A percentile compares a stretch with the other conserved stretches of the same genome.
Evolutionary conservation across 257 asterid species (phyloP).

Genomic region (Handroanthus guayacan): DNA sequence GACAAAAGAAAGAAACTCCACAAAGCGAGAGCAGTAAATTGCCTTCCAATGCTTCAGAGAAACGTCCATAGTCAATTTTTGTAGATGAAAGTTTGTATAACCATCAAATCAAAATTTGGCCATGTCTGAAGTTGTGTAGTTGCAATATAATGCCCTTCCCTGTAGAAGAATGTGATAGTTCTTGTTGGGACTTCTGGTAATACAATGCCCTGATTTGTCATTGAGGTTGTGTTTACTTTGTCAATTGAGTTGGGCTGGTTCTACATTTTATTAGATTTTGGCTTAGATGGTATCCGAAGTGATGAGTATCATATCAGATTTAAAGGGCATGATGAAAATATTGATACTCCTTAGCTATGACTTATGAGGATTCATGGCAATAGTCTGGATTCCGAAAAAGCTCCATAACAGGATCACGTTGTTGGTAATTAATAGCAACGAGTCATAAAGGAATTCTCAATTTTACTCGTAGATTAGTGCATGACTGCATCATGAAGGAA

Average conservation of each 20-base stretch:
- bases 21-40: conserved; percentile 46
- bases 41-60: conserved; percentile 51
- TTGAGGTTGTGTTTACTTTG: neutral
- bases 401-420: too few species aligned
- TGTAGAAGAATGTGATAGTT: conserved; percentile 11
- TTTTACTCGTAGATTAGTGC: too few species aligned
- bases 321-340: too few species aligned
- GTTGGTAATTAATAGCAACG: too few species aligned
- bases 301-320: too few species aligned
- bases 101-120: neutral
- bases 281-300: too few species aligned
- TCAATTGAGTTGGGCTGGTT: neutral
- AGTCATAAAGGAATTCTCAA: too few species aligned
- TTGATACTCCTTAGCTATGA: too few species aligned
- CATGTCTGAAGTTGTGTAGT: conserved; percentile 6
- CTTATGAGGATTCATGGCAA: too few species aligned
- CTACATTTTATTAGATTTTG: too few species aligned
- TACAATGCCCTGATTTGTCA: conserved; percentile 5
- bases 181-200: neutral
- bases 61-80: conserved; percentile 48
- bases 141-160: neutral
- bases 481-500: too few species aligned
- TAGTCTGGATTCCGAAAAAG: too few species aligned
- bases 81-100: conserved; percentile 27
- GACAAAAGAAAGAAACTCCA: conserved; percentile 55